Evolutionary conservation across 2,329 filamentous ascomycete species (phyloP).

Genomic region (Blastomyces gilchristii): DNA sequence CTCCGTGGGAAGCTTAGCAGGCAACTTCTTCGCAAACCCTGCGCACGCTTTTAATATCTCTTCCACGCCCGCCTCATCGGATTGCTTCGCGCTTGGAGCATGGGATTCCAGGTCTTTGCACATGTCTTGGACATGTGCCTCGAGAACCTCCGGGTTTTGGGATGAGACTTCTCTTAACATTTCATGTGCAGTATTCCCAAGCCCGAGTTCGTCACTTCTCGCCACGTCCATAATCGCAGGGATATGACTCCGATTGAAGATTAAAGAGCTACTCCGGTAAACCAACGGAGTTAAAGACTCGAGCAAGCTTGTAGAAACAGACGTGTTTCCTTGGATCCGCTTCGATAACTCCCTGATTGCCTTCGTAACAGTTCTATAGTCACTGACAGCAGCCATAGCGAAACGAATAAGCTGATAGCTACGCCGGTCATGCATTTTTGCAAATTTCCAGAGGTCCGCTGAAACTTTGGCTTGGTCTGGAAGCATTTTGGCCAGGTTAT

Average conservation of each 20-base stretch:
- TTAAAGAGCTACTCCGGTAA: conserved; percentile 70
- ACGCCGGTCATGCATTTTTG: conserved; percentile 79
- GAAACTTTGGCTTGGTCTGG: conserved; percentile 64
- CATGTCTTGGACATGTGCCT: conserved; percentile 81
- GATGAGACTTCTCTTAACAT: conserved; percentile 87
- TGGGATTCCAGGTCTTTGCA: conserved; percentile 77
- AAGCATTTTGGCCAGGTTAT: conserved; percentile 62
- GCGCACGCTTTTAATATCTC: conserved; percentile 91
- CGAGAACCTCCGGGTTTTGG: conserved; percentile 79
- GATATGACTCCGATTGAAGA: conserved; percentile 92
- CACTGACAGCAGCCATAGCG: conserved; percentile 71
- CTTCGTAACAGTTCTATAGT: conserved; percentile 83
- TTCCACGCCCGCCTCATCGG: conserved; percentile 64
- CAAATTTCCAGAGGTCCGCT: conserved; percentile 78
- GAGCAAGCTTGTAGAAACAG: conserved; percentile 46
- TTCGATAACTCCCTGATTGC: conserved; percentile 84
- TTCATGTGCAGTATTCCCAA: conserved; percentile 73
- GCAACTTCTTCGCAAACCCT: conserved; percentile 77
- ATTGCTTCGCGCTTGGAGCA: conserved; percentile 57
- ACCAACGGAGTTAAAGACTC: conserved; percentile 74
- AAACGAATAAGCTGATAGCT: conserved; percentile 84
- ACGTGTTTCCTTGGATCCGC: conserved; percentile 59
- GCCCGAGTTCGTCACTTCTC: conserved; percentile 66
- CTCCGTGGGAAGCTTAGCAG: conserved; percentile 70
- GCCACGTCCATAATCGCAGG: conserved; percentile 81